Base-by-base conservation (phyloP, 176 grass and related monocot genomes). In the Coix lacrymajobi region DNA sequence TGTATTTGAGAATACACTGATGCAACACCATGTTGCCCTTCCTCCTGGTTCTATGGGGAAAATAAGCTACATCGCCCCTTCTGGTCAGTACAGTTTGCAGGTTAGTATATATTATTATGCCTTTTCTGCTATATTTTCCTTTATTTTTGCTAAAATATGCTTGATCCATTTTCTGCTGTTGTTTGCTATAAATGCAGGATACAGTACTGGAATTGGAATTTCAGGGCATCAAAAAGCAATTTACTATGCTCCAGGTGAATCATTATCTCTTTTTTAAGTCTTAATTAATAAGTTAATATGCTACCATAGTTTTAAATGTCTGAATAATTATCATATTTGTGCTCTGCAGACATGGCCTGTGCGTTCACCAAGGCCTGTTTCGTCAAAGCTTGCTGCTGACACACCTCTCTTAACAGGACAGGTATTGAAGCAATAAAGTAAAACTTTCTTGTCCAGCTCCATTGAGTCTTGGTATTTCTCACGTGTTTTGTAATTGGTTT, bases 21-120 rank as follows among this genome's bases (percentile, higher is more conserved):
- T 97, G 91, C 7, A 89, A 68, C 94, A 97, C 58, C 74, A 82
- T 74, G 87, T 93, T 62, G 91, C 94, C 37, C 89, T 97, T 80
- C 94, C 94, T 25, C 94, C 94, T 70, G 94, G 94, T 73, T 79
- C 94, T 60, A 97, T 97, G 94, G 94, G 94, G 49, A 97, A 97
- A 77, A 73, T 97, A 17, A 86, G 80, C 49, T 88, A 84, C 64
- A 63, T 97, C 41, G 94, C 94, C 3, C 89, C 91, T 65, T 74
- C 94, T 86, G 94, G 94, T 89, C 91, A 93, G 51, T 97, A 97
- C 79, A 91, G 64, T 65, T 83, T 94, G 32, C 85, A 90, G 79
- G 94, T 97, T 61, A 85, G 83, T 79, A 43, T 16, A 75, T 72
- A 9, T 17, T 20, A 64, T 65, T 19, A n/a, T n/a, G 30, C 32